Conservation (phyloP, 805 yeast genomes). For the Komagataella mondaviorum region DNA sequence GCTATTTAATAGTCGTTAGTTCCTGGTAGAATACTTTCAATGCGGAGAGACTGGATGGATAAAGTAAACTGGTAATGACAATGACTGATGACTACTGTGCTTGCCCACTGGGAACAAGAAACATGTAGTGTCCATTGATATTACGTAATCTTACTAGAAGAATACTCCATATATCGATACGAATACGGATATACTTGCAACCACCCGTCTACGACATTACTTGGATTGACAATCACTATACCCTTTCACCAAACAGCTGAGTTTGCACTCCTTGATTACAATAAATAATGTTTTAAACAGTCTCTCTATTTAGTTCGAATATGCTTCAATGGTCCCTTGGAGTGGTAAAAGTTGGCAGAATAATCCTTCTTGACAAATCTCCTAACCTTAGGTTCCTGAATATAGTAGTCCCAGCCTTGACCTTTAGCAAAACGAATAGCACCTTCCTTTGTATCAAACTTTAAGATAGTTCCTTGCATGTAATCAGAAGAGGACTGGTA, state of each 20-base stretch:
- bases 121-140: too few species aligned
- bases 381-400: constrained; percentile 70
- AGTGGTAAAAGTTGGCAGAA: constrained; percentile 57
- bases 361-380: constrained; percentile 66
- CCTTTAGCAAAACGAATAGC: constrained; percentile 71
- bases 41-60: not conserved
- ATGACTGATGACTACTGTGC: not conserved
- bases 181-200: too few species aligned
- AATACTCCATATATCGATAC: too few species aligned
- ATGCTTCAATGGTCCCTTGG: constrained; percentile 59
- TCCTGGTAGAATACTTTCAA: too few species aligned
- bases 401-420: constrained; percentile 77
- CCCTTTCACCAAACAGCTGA: not conserved
- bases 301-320: constrained; percentile 53
- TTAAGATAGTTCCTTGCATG: constrained; percentile 68
- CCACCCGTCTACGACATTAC: too few species aligned
- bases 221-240: not conserved
- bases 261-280: not conserved
- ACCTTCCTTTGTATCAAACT: constrained; percentile 61
- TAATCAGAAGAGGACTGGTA: constrained; percentile 70
- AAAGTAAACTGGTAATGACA: not conserved
- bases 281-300: not conserved
- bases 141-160: not conserved
- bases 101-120: too few species aligned
- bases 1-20: not conserved